Evolutionary conservation across 2,329 filamentous ascomycete species (phyloP).

Genomic region (Mollisiaceae sp.): DNA sequence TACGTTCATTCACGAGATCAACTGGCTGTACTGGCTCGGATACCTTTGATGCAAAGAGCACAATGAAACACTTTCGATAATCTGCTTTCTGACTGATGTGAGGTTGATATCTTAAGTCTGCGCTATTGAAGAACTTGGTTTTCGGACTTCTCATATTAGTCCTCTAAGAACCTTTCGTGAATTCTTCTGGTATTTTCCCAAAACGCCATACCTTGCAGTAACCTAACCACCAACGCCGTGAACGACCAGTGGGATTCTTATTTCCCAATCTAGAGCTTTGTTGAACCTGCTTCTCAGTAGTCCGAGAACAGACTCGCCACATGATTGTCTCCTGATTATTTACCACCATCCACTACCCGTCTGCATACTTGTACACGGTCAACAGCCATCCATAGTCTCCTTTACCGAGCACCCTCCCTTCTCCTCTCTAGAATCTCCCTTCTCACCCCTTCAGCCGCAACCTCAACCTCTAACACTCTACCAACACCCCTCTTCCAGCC

Average conservation of each 20-base stretch:
- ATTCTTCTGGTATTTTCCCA: background rate
- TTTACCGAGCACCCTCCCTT: slow-evolving; percentile 45
- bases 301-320: no score
- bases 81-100: slow-evolving; percentile 4
- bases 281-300: no score
- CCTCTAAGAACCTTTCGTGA: background rate
- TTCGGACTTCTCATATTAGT: slow-evolving; percentile 3
- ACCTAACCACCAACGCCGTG: slow-evolving; percentile 13
- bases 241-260: background rate
- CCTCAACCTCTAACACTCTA: slow-evolving; percentile 82
- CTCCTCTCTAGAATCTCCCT: slow-evolving; percentile 69
- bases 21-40: slow-evolving; percentile 36
- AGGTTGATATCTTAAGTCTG: slow-evolving; percentile 7
- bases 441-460: slow-evolving; percentile 77
- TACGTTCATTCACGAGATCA: slow-evolving; percentile 40
- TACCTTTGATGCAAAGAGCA: slow-evolving; percentile 39
- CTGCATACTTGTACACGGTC: no score
- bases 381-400: background rate
- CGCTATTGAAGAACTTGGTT: background rate
- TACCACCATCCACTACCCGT: no score
- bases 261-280: background rate
- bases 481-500: slow-evolving; percentile 81
- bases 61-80: slow-evolving; percentile 32
- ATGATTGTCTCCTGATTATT: background rate
- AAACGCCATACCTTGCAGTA: slow-evolving; percentile 18